Percentiles rank a stretch among this genome's conserved stretches.
Evolutionary conservation across 345 rosid species (phyloP).

Genomic region (Pugionium dolabratum): DNA sequence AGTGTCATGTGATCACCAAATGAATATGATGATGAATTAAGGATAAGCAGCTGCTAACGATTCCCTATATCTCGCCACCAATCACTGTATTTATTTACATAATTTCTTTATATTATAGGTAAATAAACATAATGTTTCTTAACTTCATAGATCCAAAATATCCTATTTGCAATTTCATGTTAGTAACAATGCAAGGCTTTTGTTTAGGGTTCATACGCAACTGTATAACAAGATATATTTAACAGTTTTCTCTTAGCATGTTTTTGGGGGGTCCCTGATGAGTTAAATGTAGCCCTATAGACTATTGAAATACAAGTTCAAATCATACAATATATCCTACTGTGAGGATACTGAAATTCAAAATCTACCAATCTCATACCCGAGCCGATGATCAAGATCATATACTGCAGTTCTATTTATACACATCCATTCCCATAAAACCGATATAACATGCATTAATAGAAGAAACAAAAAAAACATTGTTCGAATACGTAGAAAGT

Average conservation of each 20-base stretch:
- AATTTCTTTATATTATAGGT: background rate
- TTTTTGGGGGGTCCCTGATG: constrained; percentile 6
- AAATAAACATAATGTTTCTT: no score
- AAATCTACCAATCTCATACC: constrained; percentile 2
- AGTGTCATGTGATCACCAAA: constrained; percentile 16
- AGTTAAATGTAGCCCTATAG: background rate
- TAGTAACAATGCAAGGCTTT: background rate
- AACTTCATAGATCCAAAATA: background rate
- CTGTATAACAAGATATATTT: constrained; percentile 13
- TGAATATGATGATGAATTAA: constrained; percentile 13
- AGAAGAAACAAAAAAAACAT: constrained; percentile 8
- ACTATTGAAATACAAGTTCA: no score
- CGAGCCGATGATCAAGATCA: constrained; percentile 6
- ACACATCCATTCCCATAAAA: background rate
- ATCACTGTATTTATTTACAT: constrained; percentile 29
- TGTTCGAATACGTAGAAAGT: constrained; percentile 30
- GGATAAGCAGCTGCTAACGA: constrained; percentile 41
- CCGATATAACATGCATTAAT: background rate
- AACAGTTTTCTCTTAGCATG: background rate
- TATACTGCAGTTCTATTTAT: background rate
- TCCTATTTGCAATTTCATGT: background rate
- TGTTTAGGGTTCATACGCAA: constrained; percentile 27
- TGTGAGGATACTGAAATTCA: background rate
- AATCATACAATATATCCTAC: no score
- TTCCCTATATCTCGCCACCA: constrained; percentile 43